A percentile compares a stretch with the other conserved stretches of the same genome.
phyloP scores from a whole-genome alignment of 2,329 filamentous ascomycete species.

The Pestalotiopsis sp. region DNA sequence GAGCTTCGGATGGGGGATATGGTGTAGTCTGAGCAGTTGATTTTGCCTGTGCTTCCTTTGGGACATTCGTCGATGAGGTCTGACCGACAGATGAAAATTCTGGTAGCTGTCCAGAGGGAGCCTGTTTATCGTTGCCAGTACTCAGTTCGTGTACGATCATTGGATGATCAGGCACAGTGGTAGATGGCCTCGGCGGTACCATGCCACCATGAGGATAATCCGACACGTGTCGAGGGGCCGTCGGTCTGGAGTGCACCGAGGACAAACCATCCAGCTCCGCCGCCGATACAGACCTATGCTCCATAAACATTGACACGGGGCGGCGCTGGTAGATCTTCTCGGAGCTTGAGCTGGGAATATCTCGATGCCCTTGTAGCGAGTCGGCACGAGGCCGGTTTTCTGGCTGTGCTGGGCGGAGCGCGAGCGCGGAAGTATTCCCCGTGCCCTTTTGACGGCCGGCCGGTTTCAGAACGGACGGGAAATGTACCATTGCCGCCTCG shows the following conservation, averaged over 20 bases:
- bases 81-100: neutral
- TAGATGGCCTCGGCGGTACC: neutral
- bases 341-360: neutral
- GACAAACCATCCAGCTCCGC: neutral
- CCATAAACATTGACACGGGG: neutral
- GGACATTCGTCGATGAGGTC: neutral
- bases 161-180: neutral
- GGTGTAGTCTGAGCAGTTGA: neutral
- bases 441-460: neutral
- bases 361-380: neutral
- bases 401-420: neutral
- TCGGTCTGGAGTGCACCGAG: neutral
- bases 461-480: conserved; percentile 13
- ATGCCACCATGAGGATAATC: neutral
- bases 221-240: neutral
- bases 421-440: neutral
- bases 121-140: neutral
- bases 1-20: neutral
- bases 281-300: neutral
- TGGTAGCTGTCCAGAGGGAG: neutral
- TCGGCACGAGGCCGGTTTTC: neutral
- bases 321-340: neutral
- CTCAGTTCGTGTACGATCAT: neutral
- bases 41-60: neutral
- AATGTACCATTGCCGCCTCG: neutral